A percentile compares a stretch with the other conserved stretches of the same genome.
phyloP scores from a whole-genome alignment of 768 basidiomycete species.

The Pleurotus djamor region DNA sequence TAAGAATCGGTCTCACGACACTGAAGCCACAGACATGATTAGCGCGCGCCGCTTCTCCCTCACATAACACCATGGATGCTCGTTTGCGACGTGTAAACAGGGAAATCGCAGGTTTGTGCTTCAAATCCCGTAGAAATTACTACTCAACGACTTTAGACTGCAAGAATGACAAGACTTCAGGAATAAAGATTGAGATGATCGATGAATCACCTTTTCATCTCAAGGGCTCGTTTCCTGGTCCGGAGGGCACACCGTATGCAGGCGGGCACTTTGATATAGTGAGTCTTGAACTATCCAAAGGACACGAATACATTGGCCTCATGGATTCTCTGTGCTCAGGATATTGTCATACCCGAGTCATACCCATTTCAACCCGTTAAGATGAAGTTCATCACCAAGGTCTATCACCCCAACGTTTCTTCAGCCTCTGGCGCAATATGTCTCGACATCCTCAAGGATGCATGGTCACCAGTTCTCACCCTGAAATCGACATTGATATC shows the following conservation, averaged over 20 bases:
- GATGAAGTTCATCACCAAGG: constrained; percentile 98
- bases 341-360: constrained; percentile 89
- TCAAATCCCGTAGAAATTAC: background rate
- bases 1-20: background rate
- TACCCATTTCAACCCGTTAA: constrained; percentile 94
- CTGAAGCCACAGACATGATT: background rate
- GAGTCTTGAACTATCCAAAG: constrained; percentile 26
- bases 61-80: constrained; percentile 66
- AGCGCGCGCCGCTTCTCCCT: background rate
- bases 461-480: constrained; percentile 94
- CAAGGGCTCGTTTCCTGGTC: constrained; percentile 88
- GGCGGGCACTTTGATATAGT: constrained; percentile 93
- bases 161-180: constrained; percentile 92
- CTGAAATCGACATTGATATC: constrained; percentile 96
- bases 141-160: constrained; percentile 56
- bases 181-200: constrained; percentile 82
- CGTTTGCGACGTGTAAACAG: constrained; percentile 89
- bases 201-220: constrained; percentile 92
- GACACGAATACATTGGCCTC: constrained; percentile 1
- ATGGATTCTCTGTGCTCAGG: constrained; percentile 39
- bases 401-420: constrained; percentile 95
- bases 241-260: constrained; percentile 90
- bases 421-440: constrained; percentile 95
- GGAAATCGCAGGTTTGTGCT: constrained; percentile 76
- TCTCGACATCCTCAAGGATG: constrained; percentile 83